These are phyloP conservation scores for Austroboletus niveus DNA, from an alignment of 1,284 basidiomycete genomes.

Conservation along the genomic window DNA sequence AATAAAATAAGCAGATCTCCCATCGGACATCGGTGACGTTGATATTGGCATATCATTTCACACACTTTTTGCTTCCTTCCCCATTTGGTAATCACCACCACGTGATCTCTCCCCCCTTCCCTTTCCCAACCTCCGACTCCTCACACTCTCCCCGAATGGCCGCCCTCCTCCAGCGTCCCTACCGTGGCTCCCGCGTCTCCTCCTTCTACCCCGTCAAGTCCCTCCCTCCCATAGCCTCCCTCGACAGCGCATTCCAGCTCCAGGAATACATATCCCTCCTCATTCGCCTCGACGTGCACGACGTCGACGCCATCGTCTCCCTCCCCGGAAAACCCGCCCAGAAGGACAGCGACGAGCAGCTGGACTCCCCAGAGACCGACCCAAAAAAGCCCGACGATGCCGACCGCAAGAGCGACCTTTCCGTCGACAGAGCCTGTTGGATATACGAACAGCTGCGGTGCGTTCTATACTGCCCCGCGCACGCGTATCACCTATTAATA, in stretches of 20 bases:
- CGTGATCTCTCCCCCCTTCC: conserved; percentile 14
- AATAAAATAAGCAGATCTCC: conserved; percentile 8
- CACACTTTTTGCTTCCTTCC: neutral
- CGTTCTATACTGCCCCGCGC: conserved; percentile 24
- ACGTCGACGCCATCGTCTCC: conserved; percentile 79
- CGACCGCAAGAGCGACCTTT: conserved; percentile 47
- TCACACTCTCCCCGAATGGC: conserved; percentile 1
- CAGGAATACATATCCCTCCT: conserved; percentile 93
- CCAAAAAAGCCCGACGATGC: conserved; percentile 39
- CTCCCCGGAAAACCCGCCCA: conserved; percentile 51
- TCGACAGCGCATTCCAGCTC: conserved; percentile 91
- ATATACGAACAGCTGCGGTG: conserved; percentile 93
- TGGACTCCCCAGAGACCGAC: conserved; percentile 39
- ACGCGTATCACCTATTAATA: conserved; percentile 3
- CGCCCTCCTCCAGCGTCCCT: conserved; percentile 53
- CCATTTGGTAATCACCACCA: conserved; percentile 9
- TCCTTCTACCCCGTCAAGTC: conserved; percentile 73
- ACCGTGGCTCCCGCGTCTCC: conserved; percentile 72
- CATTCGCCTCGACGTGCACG: conserved; percentile 83
- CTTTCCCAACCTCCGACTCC: neutral
- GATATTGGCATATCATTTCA: conserved; percentile 1
- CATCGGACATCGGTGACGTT: conserved; percentile 9
- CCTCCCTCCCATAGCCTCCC: conserved; percentile 61
- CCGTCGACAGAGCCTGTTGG: conserved; percentile 86
- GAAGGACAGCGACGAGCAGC: conserved; percentile 40